A percentile compares a stretch with the other conserved stretches of the same genome.
Conservation (phyloP, 176 grass and related monocot species). For the Phyllostachys edulis region DNA sequence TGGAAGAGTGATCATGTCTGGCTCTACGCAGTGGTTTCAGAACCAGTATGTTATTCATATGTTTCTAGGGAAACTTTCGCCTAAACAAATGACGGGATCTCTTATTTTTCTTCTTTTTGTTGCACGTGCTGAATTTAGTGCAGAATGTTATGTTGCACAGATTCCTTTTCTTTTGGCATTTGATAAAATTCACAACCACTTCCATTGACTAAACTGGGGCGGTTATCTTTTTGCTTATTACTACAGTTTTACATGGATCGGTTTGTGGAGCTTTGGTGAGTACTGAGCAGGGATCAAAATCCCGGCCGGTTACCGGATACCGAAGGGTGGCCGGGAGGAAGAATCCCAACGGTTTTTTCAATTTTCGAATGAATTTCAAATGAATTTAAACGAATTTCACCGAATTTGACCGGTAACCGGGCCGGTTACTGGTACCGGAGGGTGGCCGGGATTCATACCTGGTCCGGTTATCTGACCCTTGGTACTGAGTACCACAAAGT, state of each 20-base stretch:
- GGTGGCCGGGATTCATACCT: too few relatives aligned
- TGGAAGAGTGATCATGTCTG: constrained; percentile 46
- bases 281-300: too few relatives aligned
- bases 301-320: too few relatives aligned
- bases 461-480: too few relatives aligned
- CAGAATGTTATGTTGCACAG: background rate
- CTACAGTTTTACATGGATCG: background rate
- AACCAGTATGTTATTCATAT: background rate
- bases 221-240: background rate
- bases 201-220: background rate
- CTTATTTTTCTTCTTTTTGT: background rate
- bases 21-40: background rate
- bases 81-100: background rate
- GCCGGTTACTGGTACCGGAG: too few relatives aligned
- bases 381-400: too few relatives aligned
- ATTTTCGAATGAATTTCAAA: too few relatives aligned
- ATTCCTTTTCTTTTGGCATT: background rate
- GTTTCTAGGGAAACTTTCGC: background rate
- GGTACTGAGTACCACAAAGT: background rate
- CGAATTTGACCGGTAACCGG: too few relatives aligned
- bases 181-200: background rate
- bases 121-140: background rate
- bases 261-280: background rate
- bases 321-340: too few relatives aligned
- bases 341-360: too few relatives aligned